Percentiles rank a stretch among this genome's conserved stretches.
These are phyloP conservation scores for Boletus bicolor DNA, from an alignment of 768 basidiomycete genomes.

Conservation along the genomic window DNA sequence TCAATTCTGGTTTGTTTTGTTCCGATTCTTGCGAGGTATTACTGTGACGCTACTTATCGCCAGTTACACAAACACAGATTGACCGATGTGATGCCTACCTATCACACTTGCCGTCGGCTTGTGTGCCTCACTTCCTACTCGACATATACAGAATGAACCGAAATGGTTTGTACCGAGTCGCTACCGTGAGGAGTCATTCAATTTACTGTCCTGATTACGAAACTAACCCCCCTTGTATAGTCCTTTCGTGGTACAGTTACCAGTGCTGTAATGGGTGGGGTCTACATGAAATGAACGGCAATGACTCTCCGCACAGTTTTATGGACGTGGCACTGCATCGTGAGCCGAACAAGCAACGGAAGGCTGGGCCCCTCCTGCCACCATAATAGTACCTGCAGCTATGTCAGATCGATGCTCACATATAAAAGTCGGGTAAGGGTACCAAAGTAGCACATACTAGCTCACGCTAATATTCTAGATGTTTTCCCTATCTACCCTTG, in stretches of 20 bases:
- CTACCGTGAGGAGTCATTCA: not conserved
- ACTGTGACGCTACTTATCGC: not conserved
- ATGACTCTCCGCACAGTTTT: not conserved
- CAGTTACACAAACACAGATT: not conserved
- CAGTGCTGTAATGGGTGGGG: not conserved
- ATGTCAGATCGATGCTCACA: not conserved
- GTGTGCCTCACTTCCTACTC: not conserved
- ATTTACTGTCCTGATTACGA: not conserved
- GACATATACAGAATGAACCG: not conserved
- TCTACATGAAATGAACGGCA: not conserved
- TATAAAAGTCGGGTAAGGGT: constrained; percentile 9
- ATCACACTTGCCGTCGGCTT: not conserved
- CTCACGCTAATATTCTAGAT: not conserved
- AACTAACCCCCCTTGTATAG: no score
- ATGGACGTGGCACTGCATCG: not conserved
- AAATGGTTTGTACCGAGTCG: not conserved
- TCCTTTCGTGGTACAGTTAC: not conserved
- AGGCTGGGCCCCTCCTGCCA: not conserved
- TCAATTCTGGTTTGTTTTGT: not conserved
- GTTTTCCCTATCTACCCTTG: constrained; percentile 6
- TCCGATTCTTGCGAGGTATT: not conserved
- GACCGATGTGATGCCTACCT: not conserved
- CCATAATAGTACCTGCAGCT: not conserved
- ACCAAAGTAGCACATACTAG: no score
- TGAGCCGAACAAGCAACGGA: not conserved